Evolutionary conservation across 495 filamentous ascomycete genomes (phyloP).

Genomic region (Pseudevernia furfuracea): DNA sequence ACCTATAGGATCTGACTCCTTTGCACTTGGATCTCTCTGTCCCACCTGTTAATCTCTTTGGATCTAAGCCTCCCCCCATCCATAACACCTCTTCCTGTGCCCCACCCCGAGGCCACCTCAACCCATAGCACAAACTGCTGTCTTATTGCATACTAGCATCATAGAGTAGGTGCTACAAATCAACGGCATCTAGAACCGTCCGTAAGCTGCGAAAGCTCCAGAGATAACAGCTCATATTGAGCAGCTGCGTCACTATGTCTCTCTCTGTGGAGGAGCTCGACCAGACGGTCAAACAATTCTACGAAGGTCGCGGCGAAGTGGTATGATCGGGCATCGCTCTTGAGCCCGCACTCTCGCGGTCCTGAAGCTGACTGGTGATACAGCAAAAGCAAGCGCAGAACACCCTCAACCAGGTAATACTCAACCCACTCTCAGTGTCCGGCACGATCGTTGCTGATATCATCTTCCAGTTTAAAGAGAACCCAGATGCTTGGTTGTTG

Average conservation of each 20-base stretch:
- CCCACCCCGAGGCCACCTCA: not conserved
- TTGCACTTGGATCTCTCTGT: not conserved
- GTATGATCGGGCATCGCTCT: constrained; percentile 44
- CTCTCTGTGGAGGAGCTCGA: constrained; percentile 86
- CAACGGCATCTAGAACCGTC: not conserved
- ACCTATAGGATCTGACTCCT: not conserved
- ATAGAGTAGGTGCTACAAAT: not conserved
- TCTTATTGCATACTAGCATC: not conserved
- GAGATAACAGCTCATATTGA: constrained; percentile 4
- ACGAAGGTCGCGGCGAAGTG: constrained; percentile 86
- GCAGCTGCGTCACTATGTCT: constrained; percentile 43
- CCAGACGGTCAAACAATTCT: constrained; percentile 90
- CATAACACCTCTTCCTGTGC: not conserved
- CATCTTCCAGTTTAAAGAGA: constrained; percentile 83
- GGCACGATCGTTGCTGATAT: constrained; percentile 27
- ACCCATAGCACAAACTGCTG: not conserved
- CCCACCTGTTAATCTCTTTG: not conserved
- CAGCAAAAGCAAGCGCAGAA: constrained; percentile 98
- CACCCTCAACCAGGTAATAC: constrained; percentile 81
- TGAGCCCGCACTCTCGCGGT: not conserved
- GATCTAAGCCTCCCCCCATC: not conserved
- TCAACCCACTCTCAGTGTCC: not conserved
- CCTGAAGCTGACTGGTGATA: constrained; percentile 23
- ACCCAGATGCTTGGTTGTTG: constrained; percentile 93
- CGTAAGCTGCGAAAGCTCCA: not conserved